These are phyloP conservation scores for Colletotrichum brevisporum DNA, from an alignment of 2,329 filamentous ascomycete species.

Conservation along the genomic window DNA sequence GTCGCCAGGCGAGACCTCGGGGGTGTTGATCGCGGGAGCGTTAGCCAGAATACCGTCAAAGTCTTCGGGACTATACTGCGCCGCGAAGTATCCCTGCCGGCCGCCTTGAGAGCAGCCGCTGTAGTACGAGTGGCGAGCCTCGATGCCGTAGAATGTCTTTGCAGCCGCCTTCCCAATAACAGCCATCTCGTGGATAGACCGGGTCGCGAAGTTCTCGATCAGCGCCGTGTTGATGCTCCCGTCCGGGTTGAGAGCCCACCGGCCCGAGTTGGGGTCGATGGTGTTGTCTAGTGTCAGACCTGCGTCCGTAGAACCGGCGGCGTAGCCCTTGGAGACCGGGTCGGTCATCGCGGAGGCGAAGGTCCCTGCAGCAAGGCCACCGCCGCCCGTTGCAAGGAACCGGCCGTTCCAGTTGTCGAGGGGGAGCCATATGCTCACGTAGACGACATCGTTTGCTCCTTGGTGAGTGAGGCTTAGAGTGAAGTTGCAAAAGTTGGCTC, in stretches of 20 bases:
- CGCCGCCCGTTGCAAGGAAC: slow-evolving; percentile 41
- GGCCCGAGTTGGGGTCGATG: slow-evolving; percentile 35
- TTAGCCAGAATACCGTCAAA: slow-evolving; percentile 71
- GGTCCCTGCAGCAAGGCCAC: slow-evolving; percentile 51
- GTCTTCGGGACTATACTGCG: slow-evolving; percentile 67
- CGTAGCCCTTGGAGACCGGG: slow-evolving; percentile 50
- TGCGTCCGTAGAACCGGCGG: slow-evolving; percentile 44
- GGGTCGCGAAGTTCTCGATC: slow-evolving; percentile 51
- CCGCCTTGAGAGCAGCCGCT: slow-evolving; percentile 73
- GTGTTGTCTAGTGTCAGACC: slow-evolving; percentile 41
- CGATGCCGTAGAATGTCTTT: slow-evolving; percentile 59
- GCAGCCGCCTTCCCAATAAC: slow-evolving; percentile 63
- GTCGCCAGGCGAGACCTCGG: not conserved
- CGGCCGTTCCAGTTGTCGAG: slow-evolving; percentile 44
- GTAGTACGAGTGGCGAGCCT: slow-evolving; percentile 64
- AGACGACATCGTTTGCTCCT: slow-evolving; percentile 37
- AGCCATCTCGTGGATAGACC: slow-evolving; percentile 61
- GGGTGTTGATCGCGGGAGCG: slow-evolving; percentile 53
- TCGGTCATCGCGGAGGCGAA: slow-evolving; percentile 48
- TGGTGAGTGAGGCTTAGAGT: slow-evolving; percentile 39
- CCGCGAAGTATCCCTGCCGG: slow-evolving; percentile 68
- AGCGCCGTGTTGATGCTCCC: slow-evolving; percentile 46
- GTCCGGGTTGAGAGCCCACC: slow-evolving; percentile 8
- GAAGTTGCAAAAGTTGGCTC: slow-evolving; percentile 41
- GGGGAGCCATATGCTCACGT: slow-evolving; percentile 42